These are phyloP conservation scores for Calonectria pteridis DNA, from an alignment of 2,329 filamentous ascomycete species.

Conservation along the genomic window DNA sequence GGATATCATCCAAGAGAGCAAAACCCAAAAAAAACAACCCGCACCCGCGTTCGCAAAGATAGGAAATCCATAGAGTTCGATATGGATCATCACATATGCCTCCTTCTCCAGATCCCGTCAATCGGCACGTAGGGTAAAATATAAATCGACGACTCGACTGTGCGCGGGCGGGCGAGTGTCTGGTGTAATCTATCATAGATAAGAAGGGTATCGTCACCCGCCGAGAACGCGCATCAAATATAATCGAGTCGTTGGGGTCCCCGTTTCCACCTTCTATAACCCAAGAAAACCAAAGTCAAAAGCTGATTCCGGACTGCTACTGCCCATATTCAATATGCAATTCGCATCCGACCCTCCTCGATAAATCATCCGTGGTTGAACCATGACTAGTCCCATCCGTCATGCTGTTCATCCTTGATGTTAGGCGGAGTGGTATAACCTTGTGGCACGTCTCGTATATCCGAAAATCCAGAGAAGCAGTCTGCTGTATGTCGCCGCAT, in stretches of 20 bases:
- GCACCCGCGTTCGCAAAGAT: background rate
- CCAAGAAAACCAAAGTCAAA: conserved; percentile 16
- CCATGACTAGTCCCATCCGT: background rate
- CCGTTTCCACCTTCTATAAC: conserved; percentile 22
- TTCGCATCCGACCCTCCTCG: background rate
- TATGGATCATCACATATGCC: conserved; percentile 4
- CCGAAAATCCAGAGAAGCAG: conserved; percentile 31
- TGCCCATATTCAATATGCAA: conserved; percentile 8
- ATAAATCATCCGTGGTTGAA: background rate
- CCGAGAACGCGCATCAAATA: conserved; percentile 14
- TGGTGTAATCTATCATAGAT: conserved; percentile 25
- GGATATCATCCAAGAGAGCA: conserved; percentile 23
- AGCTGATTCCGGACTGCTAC: conserved; percentile 8
- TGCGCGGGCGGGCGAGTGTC: conserved; percentile 17
- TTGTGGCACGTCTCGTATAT: conserved; percentile 17
- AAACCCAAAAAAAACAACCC: conserved; percentile 4
- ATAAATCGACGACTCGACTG: conserved; percentile 14
- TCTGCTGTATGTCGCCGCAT: conserved; percentile 30
- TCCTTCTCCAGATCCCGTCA: conserved; percentile 11
- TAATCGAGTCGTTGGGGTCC: conserved; percentile 15
- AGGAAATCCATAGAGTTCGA: conserved; percentile 9
- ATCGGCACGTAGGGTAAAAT: background rate
- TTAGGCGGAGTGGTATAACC: background rate
- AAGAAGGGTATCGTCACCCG: conserved; percentile 23
- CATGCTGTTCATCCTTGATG: conserved; percentile 8